Conservation (phyloP, 1,284 basidiomycete species). For the Malassezia nana region DNA sequence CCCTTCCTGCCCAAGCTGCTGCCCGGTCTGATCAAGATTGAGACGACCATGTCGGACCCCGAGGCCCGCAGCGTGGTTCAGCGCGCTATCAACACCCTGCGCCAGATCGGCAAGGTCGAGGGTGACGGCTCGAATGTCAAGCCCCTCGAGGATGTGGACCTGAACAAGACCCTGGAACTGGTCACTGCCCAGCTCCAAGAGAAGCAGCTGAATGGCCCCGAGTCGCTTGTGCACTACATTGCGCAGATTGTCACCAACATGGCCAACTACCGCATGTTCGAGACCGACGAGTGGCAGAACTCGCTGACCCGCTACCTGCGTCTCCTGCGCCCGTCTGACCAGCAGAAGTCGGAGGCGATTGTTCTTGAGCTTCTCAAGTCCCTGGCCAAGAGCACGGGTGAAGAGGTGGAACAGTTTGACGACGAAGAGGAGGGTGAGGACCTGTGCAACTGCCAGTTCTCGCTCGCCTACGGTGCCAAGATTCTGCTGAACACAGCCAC, state of each 20-base stretch:
- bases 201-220: constrained; percentile 28
- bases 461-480: constrained; percentile 49
- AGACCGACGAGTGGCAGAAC: constrained; percentile 46
- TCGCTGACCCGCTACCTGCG: constrained; percentile 43
- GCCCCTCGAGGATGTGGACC: constrained; percentile 43
- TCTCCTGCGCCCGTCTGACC: constrained; percentile 38
- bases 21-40: constrained; percentile 48
- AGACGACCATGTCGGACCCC: constrained; percentile 46
- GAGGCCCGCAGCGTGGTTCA: constrained; percentile 46
- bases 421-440: constrained; percentile 49
- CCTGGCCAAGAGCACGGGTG: constrained; percentile 44
- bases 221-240: constrained; percentile 36
- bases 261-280: constrained; percentile 47
- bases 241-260: constrained; percentile 44
- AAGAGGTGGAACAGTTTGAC: constrained; percentile 46
- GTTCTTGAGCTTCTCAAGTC: constrained; percentile 31
- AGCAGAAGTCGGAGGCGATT: constrained; percentile 36
- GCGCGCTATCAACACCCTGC: constrained; percentile 47
- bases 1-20: constrained; percentile 48
- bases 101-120: constrained; percentile 42
- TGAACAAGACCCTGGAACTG: constrained; percentile 27
- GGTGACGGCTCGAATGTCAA: constrained; percentile 46
- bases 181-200: constrained; percentile 37
- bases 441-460: constrained; percentile 49
- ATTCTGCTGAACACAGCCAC: constrained; percentile 49